These are phyloP conservation scores for Gymnopilus dilepis DNA, from an alignment of 768 basidiomycete genomes.

Conservation along the genomic window DNA sequence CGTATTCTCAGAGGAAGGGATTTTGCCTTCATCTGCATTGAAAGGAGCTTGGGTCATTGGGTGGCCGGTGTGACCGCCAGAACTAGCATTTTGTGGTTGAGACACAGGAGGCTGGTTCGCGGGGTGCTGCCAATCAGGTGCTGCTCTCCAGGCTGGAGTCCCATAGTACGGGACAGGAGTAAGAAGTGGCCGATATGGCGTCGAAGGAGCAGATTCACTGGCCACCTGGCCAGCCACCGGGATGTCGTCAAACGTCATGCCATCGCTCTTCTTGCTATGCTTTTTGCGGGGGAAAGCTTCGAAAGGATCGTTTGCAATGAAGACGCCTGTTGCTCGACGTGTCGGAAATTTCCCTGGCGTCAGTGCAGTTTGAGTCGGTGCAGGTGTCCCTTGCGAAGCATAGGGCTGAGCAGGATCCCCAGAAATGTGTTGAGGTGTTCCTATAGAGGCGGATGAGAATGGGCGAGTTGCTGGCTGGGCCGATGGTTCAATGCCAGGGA, in stretches of 20 bases:
- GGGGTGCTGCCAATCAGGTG: too few relatives aligned
- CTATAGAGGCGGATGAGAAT: not conserved
- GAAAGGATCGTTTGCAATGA: not conserved
- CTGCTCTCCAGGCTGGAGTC: not conserved
- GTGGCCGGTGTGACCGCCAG: not conserved
- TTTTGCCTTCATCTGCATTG: too few relatives aligned
- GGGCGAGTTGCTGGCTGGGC: not conserved
- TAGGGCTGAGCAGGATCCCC: too few relatives aligned
- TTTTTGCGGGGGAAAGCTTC: not conserved
- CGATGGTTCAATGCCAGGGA: not conserved
- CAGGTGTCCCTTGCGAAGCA: not conserved
- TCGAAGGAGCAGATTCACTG: not conserved
- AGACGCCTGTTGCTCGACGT: not conserved
- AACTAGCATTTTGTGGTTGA: not conserved
- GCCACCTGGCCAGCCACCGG: not conserved
- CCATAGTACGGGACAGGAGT: not conserved
- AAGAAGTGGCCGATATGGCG: not conserved
- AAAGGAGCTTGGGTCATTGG: not conserved
- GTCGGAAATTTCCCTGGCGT: not conserved
- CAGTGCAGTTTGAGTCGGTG: not conserved
- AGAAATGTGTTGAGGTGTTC: not conserved
- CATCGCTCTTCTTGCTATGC: not conserved
- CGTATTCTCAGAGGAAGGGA: too few relatives aligned
- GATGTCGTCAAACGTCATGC: not conserved
- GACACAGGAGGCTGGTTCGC: not conserved